Percentiles rank a stretch among this genome's conserved stretches.
phyloP scores from a whole-genome alignment of 352 stramenopile species.

The Phytophthora kernoviae region DNA sequence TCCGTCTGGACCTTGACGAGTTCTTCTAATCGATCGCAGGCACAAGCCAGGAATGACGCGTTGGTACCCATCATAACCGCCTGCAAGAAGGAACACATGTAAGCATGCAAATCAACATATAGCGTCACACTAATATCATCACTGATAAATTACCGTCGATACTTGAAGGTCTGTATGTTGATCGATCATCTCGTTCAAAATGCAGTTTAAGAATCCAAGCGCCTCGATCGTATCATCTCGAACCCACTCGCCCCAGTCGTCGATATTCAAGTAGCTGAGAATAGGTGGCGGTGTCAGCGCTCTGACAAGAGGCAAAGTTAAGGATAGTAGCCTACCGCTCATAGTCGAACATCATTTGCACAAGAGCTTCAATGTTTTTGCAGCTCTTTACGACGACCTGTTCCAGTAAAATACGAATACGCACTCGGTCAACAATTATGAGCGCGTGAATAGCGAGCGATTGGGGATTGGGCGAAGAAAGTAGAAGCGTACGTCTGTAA shows the following conservation, averaged over 20 bases:
- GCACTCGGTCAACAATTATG: not conserved
- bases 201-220: conserved; percentile 68
- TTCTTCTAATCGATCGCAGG: conserved; percentile 68
- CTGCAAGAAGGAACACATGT: conserved; percentile 11
- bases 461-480: not conserved
- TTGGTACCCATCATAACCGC: conserved; percentile 79
- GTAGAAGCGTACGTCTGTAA: conserved; percentile 49
- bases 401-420: not conserved
- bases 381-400: conserved; percentile 73
- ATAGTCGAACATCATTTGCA: conserved; percentile 86
- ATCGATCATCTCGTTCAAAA: conserved; percentile 80
- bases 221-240: conserved; percentile 80
- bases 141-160: conserved; percentile 52
- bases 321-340: conserved; percentile 40
- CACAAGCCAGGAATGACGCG: conserved; percentile 67
- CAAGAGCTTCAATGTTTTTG: conserved; percentile 55
- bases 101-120: not conserved
- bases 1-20: conserved; percentile 74
- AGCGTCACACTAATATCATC: not conserved
- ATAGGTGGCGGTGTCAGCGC: not conserved
- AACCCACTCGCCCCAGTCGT: conserved; percentile 78
- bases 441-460: too few species aligned
- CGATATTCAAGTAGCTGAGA: conserved; percentile 72
- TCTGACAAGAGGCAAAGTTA: conserved; percentile 1
- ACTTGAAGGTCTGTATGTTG: conserved; percentile 75